A percentile compares a stretch with the other conserved stretches of the same genome.
These are phyloP conservation scores for Salvia hispanica DNA, from an alignment of 257 asterid species.

Conservation along the genomic window DNA sequence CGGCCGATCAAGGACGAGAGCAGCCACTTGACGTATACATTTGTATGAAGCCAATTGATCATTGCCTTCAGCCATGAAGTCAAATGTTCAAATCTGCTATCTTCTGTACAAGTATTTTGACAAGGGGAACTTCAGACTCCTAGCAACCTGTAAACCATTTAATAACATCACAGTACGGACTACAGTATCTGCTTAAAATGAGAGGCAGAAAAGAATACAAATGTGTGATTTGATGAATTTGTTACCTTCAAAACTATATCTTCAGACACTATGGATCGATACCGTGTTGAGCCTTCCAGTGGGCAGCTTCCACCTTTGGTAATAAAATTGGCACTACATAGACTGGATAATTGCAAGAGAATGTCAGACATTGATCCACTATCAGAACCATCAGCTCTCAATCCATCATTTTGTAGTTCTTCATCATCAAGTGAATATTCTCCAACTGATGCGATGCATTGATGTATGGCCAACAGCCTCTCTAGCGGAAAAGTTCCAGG, in stretches of 20 bases:
- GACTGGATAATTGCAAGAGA: conserved; percentile 90
- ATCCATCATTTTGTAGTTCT: conserved; percentile 44
- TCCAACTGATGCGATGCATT: conserved; percentile 79
- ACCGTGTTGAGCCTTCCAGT: conserved; percentile 84
- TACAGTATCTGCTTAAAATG: conserved; percentile 9
- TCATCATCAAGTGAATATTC: conserved; percentile 62
- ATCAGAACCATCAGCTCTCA: conserved; percentile 46
- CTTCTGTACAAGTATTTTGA: conserved; percentile 80
- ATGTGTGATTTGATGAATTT: conserved; percentile 9
- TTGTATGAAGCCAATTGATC: background rate
- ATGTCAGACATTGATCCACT: conserved; percentile 63
- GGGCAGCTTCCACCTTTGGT: conserved; percentile 91
- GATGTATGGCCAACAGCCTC: conserved; percentile 83
- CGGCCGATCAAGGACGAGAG: background rate
- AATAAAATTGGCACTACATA: conserved; percentile 86
- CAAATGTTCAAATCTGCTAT: conserved; percentile 29
- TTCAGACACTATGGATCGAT: conserved; percentile 78
- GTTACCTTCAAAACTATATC: conserved; percentile 83
- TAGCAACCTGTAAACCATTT: conserved; percentile 68
- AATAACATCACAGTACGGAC: conserved; percentile 28
- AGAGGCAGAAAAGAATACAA: conserved; percentile 7
- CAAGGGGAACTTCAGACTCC: conserved; percentile 84
- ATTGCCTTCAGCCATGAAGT: conserved; percentile 4
- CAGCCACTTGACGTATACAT: background rate
- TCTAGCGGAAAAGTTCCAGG: conserved; percentile 96